Base-by-base conservation (phyloP, 257 asterid genomes). In the Agastache rugosa region DNA sequence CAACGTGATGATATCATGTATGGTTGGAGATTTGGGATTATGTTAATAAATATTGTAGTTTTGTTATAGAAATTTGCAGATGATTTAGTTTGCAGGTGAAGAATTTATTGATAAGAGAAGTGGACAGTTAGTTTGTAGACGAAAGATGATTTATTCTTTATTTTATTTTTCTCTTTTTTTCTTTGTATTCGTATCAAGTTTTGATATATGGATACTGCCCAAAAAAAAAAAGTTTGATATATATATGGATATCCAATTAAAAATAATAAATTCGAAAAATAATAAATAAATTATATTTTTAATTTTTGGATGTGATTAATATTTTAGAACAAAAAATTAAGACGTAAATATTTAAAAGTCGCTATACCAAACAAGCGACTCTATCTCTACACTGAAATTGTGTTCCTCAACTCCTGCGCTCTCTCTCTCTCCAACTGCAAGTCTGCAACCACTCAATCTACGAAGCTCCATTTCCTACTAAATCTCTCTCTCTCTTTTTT, bases 11-110 rank as follows among this genome's bases (percentile, higher is more conserved):
- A 78, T 72, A 3, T 78, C 67, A 59, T 35, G 17, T 63, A 72
- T 78, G 82, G 72, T 76, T 78, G 79, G 50, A 31, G 42, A 47
- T 14, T 63, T 79, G 77, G 66, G 75, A 2, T 15, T 65, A 39
- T 64, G 35, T 27, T 56, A 39, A 11, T 20, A 39, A 29, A 44
- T 67, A 62, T 51, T 37, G 56, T 22, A 27, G 55, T 39, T 39
- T 39, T 39, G 3, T 17, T 8, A 19, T 17, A 17, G 11, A 19
- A 51, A 65, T 59, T 76, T 54, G 69, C 48, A 22, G 67, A 63
- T 58, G 42, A 37, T 74, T 70, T 60, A 23, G 86, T 69, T 79
- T 64, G 82, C 29, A 74, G 80, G 47, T 83, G 67, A 54, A 60
- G 35, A 67, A 77, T 77, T 80, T 72, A 75, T 70, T 71, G 50